A percentile compares a stretch with the other conserved stretches of the same genome.
phyloP scores from a whole-genome alignment of 2,329 filamentous ascomycete genomes.

The Thelonectria rubi region DNA sequence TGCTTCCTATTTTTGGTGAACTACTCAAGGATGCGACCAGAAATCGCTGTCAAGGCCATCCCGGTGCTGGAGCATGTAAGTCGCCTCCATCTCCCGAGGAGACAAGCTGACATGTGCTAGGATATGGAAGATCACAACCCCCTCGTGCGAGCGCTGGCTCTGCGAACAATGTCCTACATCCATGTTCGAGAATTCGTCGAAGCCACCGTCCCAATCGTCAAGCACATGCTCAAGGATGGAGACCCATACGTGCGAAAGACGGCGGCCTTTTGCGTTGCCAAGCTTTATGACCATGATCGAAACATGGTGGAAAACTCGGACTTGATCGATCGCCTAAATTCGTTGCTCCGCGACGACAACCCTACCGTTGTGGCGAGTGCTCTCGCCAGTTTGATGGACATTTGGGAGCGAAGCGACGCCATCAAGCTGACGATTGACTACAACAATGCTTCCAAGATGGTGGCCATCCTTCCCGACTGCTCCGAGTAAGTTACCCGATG shows the following conservation, averaged over 20 bases:
- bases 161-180: conserved; percentile 97
- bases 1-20: conserved; percentile 98
- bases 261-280: conserved; percentile 94
- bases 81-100: background rate
- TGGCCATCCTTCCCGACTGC: conserved; percentile 94
- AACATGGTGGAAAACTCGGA: conserved; percentile 90
- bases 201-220: conserved; percentile 85
- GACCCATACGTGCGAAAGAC: conserved; percentile 99
- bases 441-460: conserved; percentile 95
- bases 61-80: conserved; percentile 83
- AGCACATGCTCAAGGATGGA: conserved; percentile 81
- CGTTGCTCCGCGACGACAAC: conserved; percentile 92
- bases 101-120: conserved; percentile 54
- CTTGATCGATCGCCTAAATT: conserved; percentile 90
- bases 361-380: conserved; percentile 97
- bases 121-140: conserved; percentile 96
- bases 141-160: conserved; percentile 86
- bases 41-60: conserved; percentile 91
- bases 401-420: conserved; percentile 96
- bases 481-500: conserved; percentile 77
- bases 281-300: conserved; percentile 96
- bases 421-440: conserved; percentile 99
- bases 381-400: conserved; percentile 90
- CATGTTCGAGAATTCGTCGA: conserved; percentile 97
- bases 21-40: conserved; percentile 92